Evolutionary conservation across 2,329 filamentous ascomycete genomes (phyloP).

Genomic region (Iodosphaeria phyllophila): DNA sequence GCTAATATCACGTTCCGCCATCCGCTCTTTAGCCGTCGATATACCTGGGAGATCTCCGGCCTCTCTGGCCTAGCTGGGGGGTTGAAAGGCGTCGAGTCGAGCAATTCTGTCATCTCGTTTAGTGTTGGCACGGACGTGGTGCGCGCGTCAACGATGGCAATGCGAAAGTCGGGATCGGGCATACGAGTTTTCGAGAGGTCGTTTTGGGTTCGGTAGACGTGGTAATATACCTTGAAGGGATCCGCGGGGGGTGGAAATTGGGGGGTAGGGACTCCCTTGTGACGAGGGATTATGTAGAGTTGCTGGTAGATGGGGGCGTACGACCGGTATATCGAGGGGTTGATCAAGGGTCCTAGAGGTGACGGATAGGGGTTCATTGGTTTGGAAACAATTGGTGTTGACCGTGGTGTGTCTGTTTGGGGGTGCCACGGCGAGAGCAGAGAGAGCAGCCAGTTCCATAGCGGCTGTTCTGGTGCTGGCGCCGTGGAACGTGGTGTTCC

Average conservation of each 20-base stretch:
- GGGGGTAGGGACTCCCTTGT: slow-evolving; percentile 32
- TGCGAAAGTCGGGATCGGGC: slow-evolving; percentile 62
- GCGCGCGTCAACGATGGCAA: slow-evolving; percentile 65
- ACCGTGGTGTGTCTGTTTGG: slow-evolving; percentile 1
- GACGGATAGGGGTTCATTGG: slow-evolving; percentile 14
- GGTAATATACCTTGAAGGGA: slow-evolving; percentile 57
- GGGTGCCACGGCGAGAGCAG: slow-evolving; percentile 16
- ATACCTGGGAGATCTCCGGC: slow-evolving; percentile 26
- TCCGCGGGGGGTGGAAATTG: slow-evolving; percentile 14
- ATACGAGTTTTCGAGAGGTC: slow-evolving; percentile 66
- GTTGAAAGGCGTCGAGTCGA: slow-evolving; percentile 56
- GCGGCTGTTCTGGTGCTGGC: slow-evolving; percentile 6
- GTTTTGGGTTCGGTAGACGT: slow-evolving; percentile 59
- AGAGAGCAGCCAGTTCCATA: slow-evolving; percentile 36
- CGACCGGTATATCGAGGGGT: slow-evolving; percentile 44
- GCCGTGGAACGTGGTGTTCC: slow-evolving; percentile 4
- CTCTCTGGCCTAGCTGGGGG: slow-evolving; percentile 32
- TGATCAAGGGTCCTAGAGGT: slow-evolving; percentile 39
- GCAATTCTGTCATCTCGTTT: slow-evolving; percentile 48
- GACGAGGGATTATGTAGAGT: slow-evolving; percentile 52
- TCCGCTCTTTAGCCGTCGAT: slow-evolving; percentile 68
- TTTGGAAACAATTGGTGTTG: no score
- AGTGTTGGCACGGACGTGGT: slow-evolving; percentile 54
- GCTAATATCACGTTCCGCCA: slow-evolving; percentile 71
- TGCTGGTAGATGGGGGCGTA: slow-evolving; percentile 58